phyloP scores from a whole-genome alignment of 768 basidiomycete genomes.

The Lactarius hengduanensis region DNA sequence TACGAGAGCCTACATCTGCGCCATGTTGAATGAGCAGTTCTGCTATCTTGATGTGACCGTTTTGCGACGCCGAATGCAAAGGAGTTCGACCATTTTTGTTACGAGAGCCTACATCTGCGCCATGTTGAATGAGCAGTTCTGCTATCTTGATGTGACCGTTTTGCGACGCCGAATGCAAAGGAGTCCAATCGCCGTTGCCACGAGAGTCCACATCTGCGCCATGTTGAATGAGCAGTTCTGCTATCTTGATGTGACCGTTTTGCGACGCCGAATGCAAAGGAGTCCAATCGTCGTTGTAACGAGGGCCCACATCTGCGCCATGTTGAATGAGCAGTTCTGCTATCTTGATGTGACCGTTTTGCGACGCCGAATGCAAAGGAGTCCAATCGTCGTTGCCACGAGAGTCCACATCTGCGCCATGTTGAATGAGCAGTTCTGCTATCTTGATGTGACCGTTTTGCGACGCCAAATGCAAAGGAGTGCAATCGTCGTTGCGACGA shows the following conservation, averaged over 20 bases:
- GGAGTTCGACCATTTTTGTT: not conserved
- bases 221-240: not conserved
- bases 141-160: not conserved
- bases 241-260: not conserved
- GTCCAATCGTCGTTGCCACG: not conserved
- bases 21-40: not conserved
- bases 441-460: too few species aligned
- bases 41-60: not conserved
- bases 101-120: not conserved
- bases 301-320: not conserved
- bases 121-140: not conserved
- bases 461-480: too few species aligned
- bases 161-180: not conserved
- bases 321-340: not conserved
- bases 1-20: not conserved
- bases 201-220: not conserved
- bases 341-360: not conserved
- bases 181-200: not conserved
- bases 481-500: rapidly evolving
- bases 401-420: too few species aligned
- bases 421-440: too few species aligned
- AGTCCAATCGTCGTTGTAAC: rapidly evolving
- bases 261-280: not conserved
- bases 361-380: not conserved
- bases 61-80: not conserved